Evolutionary conservation across 176 grass and related monocot species (phyloP).

Genomic region (Triticum monococcum): DNA sequence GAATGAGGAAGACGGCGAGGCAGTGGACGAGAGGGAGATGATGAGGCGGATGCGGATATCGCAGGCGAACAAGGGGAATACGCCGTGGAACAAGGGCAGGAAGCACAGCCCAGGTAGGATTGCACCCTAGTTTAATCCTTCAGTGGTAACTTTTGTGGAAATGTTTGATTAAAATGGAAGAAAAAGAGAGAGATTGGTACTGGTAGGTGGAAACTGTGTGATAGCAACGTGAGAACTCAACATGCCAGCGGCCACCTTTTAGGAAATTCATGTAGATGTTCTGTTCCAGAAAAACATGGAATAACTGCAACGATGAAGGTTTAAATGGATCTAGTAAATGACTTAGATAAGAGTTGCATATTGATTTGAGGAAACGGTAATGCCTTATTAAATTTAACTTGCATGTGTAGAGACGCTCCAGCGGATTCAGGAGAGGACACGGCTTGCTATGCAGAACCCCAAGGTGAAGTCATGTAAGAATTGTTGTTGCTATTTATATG

Average conservation of each 20-base stretch:
- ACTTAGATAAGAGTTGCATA: background rate
- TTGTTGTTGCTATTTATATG: constrained; percentile 35
- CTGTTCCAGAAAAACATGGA: background rate
- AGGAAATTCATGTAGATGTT: background rate
- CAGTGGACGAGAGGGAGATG: constrained; percentile 64
- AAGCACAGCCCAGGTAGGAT: constrained; percentile 78
- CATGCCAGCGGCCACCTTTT: background rate
- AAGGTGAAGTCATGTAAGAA: constrained; percentile 99
- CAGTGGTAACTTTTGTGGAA: background rate
- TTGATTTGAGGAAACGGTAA: background rate
- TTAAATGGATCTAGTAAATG: background rate
- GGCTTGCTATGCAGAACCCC: constrained; percentile 98
- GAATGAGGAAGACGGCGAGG: constrained; percentile 22
- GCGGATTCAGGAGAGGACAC: constrained; percentile 80
- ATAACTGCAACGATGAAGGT: background rate
- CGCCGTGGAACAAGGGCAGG: constrained; percentile 94
- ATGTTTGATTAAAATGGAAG: background rate
- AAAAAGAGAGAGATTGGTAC: background rate
- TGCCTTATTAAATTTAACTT: constrained; percentile 26
- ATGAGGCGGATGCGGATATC: constrained; percentile 80
- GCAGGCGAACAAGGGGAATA: constrained; percentile 87
- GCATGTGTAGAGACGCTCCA: constrained; percentile 73
- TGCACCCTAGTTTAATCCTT: background rate
- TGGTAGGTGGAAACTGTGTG: background rate
- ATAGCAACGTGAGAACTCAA: background rate